phyloP scores from a whole-genome alignment of 2,329 filamentous ascomycete genomes.

The Chaetomiaceae sp. region DNA sequence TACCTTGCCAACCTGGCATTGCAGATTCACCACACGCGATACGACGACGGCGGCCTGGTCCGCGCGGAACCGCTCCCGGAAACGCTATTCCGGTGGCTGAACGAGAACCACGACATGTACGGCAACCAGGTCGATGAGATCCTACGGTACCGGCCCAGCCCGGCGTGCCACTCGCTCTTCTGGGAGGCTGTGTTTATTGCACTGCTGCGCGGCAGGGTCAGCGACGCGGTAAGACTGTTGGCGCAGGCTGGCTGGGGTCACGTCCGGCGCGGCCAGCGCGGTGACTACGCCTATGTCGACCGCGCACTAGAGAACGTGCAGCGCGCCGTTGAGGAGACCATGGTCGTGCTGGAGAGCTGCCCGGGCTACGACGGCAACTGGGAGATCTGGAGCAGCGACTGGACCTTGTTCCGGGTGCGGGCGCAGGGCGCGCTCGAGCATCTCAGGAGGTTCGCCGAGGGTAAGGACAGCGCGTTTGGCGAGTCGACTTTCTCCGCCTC shows the following conservation, averaged over 20 bases:
- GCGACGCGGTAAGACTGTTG: constrained; percentile 63
- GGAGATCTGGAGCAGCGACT: constrained; percentile 77
- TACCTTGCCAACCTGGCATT: constrained; percentile 76
- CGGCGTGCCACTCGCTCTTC: constrained; percentile 71
- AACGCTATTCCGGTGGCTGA: constrained; percentile 78
- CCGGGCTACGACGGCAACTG: constrained; percentile 69
- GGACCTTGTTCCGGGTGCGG: constrained; percentile 77
- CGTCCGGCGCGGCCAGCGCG: constrained; percentile 63
- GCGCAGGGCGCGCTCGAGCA: constrained; percentile 65
- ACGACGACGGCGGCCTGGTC: constrained; percentile 30
- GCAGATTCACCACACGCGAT: constrained; percentile 67
- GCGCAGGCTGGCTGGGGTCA: constrained; percentile 73
- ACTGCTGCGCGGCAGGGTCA: constrained; percentile 70
- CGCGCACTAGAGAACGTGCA: constrained; percentile 74
- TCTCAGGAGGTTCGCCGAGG: constrained; percentile 75
- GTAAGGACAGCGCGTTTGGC: constrained; percentile 34
- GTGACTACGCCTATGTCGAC: constrained; percentile 66
- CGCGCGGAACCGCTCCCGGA: constrained; percentile 60
- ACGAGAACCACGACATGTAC: constrained; percentile 68
- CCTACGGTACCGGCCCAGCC: constrained; percentile 61
- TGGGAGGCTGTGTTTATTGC: constrained; percentile 80
- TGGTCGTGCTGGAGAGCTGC: constrained; percentile 66
- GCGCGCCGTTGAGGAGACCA: constrained; percentile 63
- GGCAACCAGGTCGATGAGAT: constrained; percentile 64
- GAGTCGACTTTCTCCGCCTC: constrained; percentile 34